These are phyloP conservation scores for Kwoniella sp. DNA, from an alignment of 768 basidiomycete genomes.

Conservation along the genomic window DNA sequence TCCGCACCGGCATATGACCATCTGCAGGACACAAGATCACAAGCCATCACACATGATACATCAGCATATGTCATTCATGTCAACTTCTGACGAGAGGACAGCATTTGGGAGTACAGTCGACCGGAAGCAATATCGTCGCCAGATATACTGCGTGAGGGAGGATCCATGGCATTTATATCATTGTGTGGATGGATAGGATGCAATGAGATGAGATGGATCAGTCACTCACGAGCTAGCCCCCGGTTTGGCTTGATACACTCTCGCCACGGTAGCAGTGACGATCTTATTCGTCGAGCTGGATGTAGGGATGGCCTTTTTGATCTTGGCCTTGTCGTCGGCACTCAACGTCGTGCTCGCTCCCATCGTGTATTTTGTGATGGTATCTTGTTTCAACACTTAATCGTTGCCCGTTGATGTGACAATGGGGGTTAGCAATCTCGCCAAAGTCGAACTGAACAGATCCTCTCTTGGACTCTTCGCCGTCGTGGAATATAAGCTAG, in stretches of 20 bases:
- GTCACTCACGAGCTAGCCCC: slow-evolving; percentile 35
- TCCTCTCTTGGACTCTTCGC: too few species aligned
- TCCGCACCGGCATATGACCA: slow-evolving; percentile 89
- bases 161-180: too few species aligned
- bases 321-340: slow-evolving; percentile 71
- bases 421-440: too few species aligned
- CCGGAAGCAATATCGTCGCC: too few species aligned
- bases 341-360: slow-evolving; percentile 22
- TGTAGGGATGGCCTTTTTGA: slow-evolving; percentile 66
- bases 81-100: too few species aligned
- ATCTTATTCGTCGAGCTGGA: slow-evolving; percentile 67
- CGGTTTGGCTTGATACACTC: slow-evolving; percentile 77
- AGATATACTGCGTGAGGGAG: too few species aligned
- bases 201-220: neutral
- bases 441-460: too few species aligned
- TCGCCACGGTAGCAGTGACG: slow-evolving; percentile 73
- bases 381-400: too few species aligned
- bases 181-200: too few species aligned
- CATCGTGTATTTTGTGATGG: neutral
- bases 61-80: neutral
- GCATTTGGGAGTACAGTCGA: too few species aligned
- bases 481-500: too few species aligned
- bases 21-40: slow-evolving; percentile 55
- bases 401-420: too few species aligned
- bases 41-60: neutral